Evolutionary conservation across 1,284 basidiomycete genomes (phyloP), one percentile per base, ranked within the genome.

Genomic region (Peniophora sp.): DNA sequence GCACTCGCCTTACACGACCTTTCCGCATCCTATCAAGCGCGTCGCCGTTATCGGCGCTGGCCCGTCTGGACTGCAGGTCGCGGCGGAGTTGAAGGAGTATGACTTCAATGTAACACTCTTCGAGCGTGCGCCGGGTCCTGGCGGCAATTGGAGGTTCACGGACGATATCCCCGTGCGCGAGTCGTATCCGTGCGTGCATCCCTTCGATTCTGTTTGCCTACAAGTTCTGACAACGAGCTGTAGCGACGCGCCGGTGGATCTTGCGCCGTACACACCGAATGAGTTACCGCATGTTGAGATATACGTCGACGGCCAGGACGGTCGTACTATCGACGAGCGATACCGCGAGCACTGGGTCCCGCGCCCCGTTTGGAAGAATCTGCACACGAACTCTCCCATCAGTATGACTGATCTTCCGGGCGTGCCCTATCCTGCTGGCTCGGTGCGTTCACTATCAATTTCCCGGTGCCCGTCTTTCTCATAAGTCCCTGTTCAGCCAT

Each of bases 101-200:
- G 19, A n/a, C 38, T 41, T 41, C 38, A 41, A n/a, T 17, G 38
- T 41, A 8, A n/a, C n/a, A 16, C 5, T 41, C 38, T 41, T 41
- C 19, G 38, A 41, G 5, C 38, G 38, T 16, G 16, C 38, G 16
- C 38, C 38, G 5, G 38, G 38, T 5, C 38, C 38, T 20, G 38
- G 38, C 38, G 38, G 38, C 19, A 27, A 27, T n/a, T 46, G 45
- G 45, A 16, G n/a, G 12, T 46, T 10, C 25, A 17, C 45, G 17
- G 45, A 46, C 6, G 45, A 61, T 36, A 54, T 58, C 2, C 61
- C 61, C n/a, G 53, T 56, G 16, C 55, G 61, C 44, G 61, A 62
- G 45, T 22, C 61, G 3, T 62, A 62, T 54, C 61, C 61, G 61
- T 62, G 50, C 48, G 59, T 52, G 12, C n/a, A 48, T 50, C 58